phyloP scores from a whole-genome alignment of 306 rosid species.

The Neltuma alba region DNA sequence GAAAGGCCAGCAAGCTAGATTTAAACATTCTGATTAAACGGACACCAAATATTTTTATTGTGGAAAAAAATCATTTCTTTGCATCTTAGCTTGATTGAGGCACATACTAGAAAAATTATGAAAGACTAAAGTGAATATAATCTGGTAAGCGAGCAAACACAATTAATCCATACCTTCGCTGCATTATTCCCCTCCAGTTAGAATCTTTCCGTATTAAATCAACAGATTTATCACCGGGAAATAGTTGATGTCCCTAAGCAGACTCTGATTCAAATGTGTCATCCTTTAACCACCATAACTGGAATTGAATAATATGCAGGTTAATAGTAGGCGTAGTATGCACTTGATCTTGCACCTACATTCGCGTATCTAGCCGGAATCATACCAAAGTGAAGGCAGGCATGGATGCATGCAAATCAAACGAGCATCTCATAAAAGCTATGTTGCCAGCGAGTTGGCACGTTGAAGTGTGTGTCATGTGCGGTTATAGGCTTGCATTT shows the following conservation, averaged over 20 bases:
- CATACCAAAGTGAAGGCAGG: constrained; percentile 14
- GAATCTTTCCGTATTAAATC: constrained; percentile 44
- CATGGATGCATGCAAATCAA: constrained; percentile 11
- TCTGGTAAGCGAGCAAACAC: constrained; percentile 19
- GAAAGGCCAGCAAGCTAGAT: constrained; percentile 31
- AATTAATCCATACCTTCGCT: constrained; percentile 50
- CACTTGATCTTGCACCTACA: constrained; percentile 19
- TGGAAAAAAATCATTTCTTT: not conserved
- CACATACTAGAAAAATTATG: not conserved
- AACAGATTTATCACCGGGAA: not conserved
- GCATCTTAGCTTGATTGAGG: not conserved
- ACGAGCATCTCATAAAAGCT: constrained; percentile 4
- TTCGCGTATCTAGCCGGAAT: constrained; percentile 25
- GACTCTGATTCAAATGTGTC: constrained; percentile 40
- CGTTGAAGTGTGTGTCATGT: not conserved
- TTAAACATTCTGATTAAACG: constrained; percentile 27
- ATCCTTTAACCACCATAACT: constrained; percentile 41
- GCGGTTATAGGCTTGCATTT: not conserved
- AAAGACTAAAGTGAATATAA: constrained; percentile 4
- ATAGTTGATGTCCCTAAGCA: not conserved
- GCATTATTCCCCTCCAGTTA: constrained; percentile 46
- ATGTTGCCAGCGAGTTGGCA: not conserved
- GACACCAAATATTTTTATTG: not conserved
- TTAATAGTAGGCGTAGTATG: constrained; percentile 1
- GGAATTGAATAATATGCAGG: constrained; percentile 23